Evolutionary conservation across 257 asterid species (phyloP), one percentile per base, ranked within the genome.

Genomic region (Solanum tarapatanum): DNA sequence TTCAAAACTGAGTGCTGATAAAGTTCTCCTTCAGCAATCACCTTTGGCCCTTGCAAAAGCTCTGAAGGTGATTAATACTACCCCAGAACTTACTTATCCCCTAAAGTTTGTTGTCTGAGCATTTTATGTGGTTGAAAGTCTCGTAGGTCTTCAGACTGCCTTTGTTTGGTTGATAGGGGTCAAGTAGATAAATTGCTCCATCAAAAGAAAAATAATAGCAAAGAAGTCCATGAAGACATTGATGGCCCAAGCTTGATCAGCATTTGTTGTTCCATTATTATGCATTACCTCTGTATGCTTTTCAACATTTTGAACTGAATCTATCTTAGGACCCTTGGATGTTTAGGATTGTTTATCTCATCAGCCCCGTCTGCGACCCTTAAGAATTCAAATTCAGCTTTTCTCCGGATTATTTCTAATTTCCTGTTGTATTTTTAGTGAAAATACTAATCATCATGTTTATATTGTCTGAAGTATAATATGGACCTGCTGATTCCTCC

Each of bases 41-140:
- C 99, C 99, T 87, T 88, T 95, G 89, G 96, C 97, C 82, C 98
- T 97, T 87, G 93, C 99, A 30, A 97, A 97, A 91, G 98, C 99
- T 90, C 89, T 95, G 33, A 97, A 97, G 98, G 99, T 97, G 84
- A 79, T 24, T 79, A 8, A 79, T 26, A 43, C 64, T 79, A 37
- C 58, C 58, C 24, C 82, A 6, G 30, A 76, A 76, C 83, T 37
- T 76, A 36, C 83, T 76, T 76, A 11, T n/a, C 33, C 83, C 83
- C 33, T 76, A 37, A 76, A 37, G 83, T 76, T 37, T 6, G 32
- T 37, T 76, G 23, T 76, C 83, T 36, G 83, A 37, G 58, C 58
- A 37, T 76, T 76, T 37, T 36, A 36, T 30, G 58, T 76, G 33
- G 83, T 75, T 75, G 30, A 75, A 75, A 36, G 48, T 75, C 55